A percentile compares a stretch with the other conserved stretches of the same genome.
phyloP scores from a whole-genome alignment of 306 rosid genomes.

The Mimosa bimucronata region DNA sequence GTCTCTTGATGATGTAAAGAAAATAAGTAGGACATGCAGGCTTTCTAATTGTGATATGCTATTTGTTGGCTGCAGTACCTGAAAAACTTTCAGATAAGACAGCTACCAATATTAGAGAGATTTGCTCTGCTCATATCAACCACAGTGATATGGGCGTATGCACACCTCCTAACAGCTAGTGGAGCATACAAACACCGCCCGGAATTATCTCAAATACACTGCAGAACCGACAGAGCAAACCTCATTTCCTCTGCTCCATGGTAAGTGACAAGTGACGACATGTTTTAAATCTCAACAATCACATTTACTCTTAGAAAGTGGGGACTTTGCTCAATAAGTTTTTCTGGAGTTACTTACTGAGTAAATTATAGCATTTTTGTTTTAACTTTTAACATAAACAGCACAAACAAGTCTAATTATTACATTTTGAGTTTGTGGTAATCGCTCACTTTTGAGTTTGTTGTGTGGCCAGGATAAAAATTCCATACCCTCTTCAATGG shows the following conservation, averaged over 20 bases:
- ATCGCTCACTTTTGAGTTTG: slow-evolving; percentile 35
- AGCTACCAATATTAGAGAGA: slow-evolving; percentile 77
- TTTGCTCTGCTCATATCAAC: slow-evolving; percentile 88
- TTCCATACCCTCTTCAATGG: slow-evolving; percentile 98
- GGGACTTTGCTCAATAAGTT: neutral
- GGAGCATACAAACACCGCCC: slow-evolving; percentile 94
- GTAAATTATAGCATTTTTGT: neutral
- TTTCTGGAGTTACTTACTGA: neutral
- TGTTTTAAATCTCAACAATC: slow-evolving; percentile 7
- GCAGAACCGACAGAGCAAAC: slow-evolving; percentile 87
- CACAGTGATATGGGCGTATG: slow-evolving; percentile 96
- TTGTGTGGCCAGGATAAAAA: slow-evolving; percentile 69
- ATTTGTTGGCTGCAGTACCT: slow-evolving; percentile 64
- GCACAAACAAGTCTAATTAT: neutral
- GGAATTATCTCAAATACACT: slow-evolving; percentile 70
- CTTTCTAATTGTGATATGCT: slow-evolving; percentile 24
- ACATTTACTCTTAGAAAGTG: neutral
- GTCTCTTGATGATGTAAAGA: neutral
- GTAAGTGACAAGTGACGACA: slow-evolving; percentile 57
- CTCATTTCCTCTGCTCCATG: slow-evolving; percentile 98
- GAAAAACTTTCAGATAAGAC: slow-evolving; percentile 75
- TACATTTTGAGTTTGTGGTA: slow-evolving; percentile 21
- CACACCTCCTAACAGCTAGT: slow-evolving; percentile 95
- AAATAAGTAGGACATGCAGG: neutral
- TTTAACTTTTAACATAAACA: neutral